Conservation (phyloP, 176 grass and related monocot species). For the Panicum miliaceum region DNA sequence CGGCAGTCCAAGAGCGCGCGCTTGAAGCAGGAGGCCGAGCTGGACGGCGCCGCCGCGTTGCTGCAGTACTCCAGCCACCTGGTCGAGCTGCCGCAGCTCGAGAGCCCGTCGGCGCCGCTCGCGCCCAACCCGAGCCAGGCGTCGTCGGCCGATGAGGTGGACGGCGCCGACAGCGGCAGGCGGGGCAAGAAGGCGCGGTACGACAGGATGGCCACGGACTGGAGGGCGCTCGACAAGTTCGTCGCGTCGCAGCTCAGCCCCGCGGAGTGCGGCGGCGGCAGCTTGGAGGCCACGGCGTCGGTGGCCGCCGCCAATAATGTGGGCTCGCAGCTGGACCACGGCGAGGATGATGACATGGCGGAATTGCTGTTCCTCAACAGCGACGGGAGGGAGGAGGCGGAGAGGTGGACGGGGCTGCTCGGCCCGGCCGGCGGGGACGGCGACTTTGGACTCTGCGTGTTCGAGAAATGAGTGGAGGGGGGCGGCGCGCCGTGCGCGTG, state of each 20-base stretch:
- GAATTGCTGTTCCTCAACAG: conserved; percentile 58
- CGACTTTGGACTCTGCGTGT: conserved; percentile 59
- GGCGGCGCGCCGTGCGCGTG: not conserved
- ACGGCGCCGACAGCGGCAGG: conserved; percentile 3
- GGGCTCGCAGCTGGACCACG: conserved; percentile 44
- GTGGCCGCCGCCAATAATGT: not conserved
- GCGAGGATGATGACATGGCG: conserved; percentile 55
- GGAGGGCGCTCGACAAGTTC: conserved; percentile 80
- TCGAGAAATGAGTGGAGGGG: conserved; percentile 45
- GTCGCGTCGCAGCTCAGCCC: conserved; percentile 80
- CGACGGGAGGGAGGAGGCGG: conserved; percentile 55
- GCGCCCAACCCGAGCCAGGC: conserved; percentile 15
- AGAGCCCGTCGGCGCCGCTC: conserved; percentile 63
- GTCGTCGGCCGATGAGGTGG: conserved; percentile 30
- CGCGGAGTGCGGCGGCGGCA: conserved; percentile 25
- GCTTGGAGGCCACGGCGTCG: not conserved
- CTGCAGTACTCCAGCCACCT: conserved; percentile 63
- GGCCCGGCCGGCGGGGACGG: conserved; percentile 41
- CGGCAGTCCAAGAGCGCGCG: conserved; percentile 44
- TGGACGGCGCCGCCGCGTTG: conserved; percentile 39
- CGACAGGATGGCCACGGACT: conserved; percentile 53
- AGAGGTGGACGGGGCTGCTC: conserved; percentile 53
- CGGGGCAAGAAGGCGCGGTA: conserved; percentile 37
- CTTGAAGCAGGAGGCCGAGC: conserved; percentile 65
- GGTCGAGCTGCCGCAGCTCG: conserved; percentile 68